Evolutionary conservation across 306 rosid genomes (phyloP), one percentile per base, ranked within the genome.

Genomic region (Cucurbita moschata): DNA sequence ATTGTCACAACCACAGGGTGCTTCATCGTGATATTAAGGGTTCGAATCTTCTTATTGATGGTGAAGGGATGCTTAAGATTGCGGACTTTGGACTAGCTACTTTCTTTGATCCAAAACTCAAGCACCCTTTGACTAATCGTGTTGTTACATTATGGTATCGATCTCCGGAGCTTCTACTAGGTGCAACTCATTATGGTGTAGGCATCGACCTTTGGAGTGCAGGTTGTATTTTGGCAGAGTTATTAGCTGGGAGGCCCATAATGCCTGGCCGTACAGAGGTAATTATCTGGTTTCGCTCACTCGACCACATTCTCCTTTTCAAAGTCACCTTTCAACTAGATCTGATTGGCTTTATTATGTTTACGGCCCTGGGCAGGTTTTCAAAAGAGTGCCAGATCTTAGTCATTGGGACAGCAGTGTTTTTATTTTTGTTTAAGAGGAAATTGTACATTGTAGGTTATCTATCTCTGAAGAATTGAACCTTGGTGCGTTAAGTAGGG

Each of bases 191-290:
- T 82, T 93, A 93, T 83, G 81, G 89, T 72, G 96, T 86, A 68
- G 97, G 96, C 5, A 75, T 93, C 74, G 98, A 93, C 82, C 86
- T 93, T 42, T 93, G 98, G 98, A 93, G 98, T 72, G 96, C 96
- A 21, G 98, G 98, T 57, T 93, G 97, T 83, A 93, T 93, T 77
- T 82, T 93, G 74, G 97, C 97, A 26, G 98, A 93, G 87, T 80
- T 93, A 78, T 79, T 90, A 85, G 93, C 92, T 58, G 96, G 97
- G 86, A 90, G 85, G 82, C 97, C 98, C 81, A 87, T 93, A 73
- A 93, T 93, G 97, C 98, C 98, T 40, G 98, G 98, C 60, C 96
- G 98, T 73, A 93, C 96, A 26, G 98, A 93, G 98, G 98, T 93
- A 80, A 68, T 68, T 47, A 68, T 26, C 10, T 3, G 73, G 42